A percentile compares a stretch with the other conserved stretches of the same genome.
phyloP scores from a whole-genome alignment of 129 eudicot species.

The Gnaphalium uliginosum region DNA sequence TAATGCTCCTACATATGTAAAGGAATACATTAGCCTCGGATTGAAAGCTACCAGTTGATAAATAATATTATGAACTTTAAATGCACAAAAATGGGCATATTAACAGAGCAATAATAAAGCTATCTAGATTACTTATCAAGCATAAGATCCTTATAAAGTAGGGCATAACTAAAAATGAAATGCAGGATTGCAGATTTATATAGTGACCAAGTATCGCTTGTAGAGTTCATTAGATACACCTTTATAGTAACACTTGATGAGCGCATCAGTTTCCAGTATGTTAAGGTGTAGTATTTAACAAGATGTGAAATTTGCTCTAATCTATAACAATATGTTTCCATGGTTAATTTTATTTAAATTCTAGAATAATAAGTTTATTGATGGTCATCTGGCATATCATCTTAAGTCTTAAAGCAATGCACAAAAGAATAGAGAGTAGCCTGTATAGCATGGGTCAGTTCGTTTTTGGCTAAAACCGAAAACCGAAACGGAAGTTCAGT shows the following conservation, averaged over 20 bases:
- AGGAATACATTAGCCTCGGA: neutral
- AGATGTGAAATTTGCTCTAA: neutral
- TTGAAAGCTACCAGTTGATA: neutral
- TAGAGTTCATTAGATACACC: neutral
- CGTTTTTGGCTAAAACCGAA: no score
- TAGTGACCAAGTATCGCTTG: neutral
- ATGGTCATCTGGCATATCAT: neutral
- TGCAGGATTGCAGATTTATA: neutral
- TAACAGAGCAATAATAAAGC: neutral
- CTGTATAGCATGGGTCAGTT: no score
- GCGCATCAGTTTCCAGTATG: neutral
- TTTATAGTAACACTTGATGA: neutral
- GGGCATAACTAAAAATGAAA: neutral
- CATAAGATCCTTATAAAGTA: no score
- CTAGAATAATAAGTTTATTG: neutral
- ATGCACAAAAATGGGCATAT: neutral
- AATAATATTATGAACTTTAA: neutral
- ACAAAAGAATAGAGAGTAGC: neutral
- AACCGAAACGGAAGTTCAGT: no score
- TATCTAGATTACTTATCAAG: neutral
- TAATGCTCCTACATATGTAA: neutral
- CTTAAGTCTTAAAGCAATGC: neutral
- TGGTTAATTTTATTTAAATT: neutral
- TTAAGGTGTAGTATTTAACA: neutral
- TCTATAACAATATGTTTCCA: neutral